Evolutionary conservation across 2,329 filamentous ascomycete genomes (phyloP).

Genomic region (Paecilomyces sp.): DNA sequence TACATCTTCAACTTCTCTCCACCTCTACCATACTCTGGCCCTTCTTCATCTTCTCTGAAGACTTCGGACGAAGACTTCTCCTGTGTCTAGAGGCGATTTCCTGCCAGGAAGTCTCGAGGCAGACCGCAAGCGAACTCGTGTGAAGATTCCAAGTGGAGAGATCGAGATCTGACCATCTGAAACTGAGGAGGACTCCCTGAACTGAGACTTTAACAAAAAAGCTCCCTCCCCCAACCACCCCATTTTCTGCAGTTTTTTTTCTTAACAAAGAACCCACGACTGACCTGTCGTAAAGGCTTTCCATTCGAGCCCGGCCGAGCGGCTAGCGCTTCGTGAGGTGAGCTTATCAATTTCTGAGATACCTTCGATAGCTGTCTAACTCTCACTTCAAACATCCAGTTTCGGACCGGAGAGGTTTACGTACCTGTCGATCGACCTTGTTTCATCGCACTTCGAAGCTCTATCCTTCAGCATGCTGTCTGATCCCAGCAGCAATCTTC

Average conservation of each 20-base stretch:
- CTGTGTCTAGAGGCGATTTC: not conserved
- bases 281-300: not conserved
- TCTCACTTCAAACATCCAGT: not conserved
- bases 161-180: not conserved
- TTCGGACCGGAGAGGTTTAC: not conserved
- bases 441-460: constrained; percentile 34
- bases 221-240: not conserved
- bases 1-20: constrained; percentile 22
- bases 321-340: constrained; percentile 81
- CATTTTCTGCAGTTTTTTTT: not conserved
- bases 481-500: constrained; percentile 64
- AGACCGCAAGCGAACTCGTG: not conserved
- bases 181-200: not conserved
- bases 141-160: not conserved
- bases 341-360: constrained; percentile 16
- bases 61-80: not conserved
- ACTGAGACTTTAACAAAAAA: not conserved
- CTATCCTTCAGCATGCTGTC: constrained; percentile 73
- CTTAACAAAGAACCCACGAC: not conserved
- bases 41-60: not conserved
- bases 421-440: not conserved
- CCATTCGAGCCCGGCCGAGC: constrained; percentile 43
- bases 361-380: not conserved
- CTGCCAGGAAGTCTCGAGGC: not conserved
- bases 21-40: constrained; percentile 7